Base-by-base conservation (phyloP, 768 basidiomycete species). In the Boletales sp. region DNA sequence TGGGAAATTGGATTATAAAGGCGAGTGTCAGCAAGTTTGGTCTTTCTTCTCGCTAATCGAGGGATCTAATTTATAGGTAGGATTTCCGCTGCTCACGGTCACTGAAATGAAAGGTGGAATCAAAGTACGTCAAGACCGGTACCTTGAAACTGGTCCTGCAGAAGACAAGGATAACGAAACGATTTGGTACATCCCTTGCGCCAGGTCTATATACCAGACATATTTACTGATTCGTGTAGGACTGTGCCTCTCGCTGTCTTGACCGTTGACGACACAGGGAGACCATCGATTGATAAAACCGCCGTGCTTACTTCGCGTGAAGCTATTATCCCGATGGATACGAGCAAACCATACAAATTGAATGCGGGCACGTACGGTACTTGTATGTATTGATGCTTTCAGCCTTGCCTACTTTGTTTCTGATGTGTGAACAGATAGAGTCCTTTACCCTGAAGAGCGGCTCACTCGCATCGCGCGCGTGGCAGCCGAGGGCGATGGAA, bases 1-100 rank as follows among this genome's bases (percentile, higher is more conserved):
- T 97, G 90, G 81, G 90, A 51, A 87, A 86, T 64, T 99, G 94
- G 95, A 86, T 92, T 35, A 79, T 82, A 46, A 88, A 91, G 76
- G 86, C 83, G 54, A 8, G 11, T 40, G 5, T 49, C 14, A 10
- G 25, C 11, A 37, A n/a, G 36, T 28, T 33, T 19, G 25, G 19
- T 41, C 17, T 41, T n/a, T 35, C 31, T 18, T 2, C 38, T 41
- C 13, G 12, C 6, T 25, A 34, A 54, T 12, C 9, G 12, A 38
- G 31, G 50, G 39, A 18, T 8, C 31, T 37, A 15, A 19, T 32
- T 33, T 49, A 41, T 42, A 78, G 79, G 75, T 81, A 50, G 96
- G 96, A 14, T 97, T 86, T 74, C 96, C 96, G 2, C 84, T 98
- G 21, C 66, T 98, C 48, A 87, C 83, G 31, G 90, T 98, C 40